Conservation (phyloP, 2,329 filamentous ascomycete genomes). For the Fusarium veterinarium region DNA sequence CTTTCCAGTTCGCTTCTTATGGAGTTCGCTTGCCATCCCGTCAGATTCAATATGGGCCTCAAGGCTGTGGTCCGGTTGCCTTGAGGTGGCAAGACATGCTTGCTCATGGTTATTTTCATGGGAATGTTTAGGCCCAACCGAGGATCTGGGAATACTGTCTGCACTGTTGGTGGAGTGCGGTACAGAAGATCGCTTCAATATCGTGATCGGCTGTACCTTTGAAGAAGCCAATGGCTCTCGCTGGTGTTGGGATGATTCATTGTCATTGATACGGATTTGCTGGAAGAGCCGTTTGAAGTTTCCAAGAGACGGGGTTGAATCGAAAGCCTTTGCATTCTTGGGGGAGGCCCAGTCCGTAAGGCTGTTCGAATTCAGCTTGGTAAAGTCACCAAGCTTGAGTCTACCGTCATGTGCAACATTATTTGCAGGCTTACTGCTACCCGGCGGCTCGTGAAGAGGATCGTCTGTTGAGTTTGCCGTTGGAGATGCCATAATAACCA, state of each 20-base stretch:
- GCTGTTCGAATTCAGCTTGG: slow-evolving; percentile 8
- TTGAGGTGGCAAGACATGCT: slow-evolving; percentile 91
- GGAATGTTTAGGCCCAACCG: slow-evolving; percentile 65
- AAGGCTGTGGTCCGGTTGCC: slow-evolving; percentile 84
- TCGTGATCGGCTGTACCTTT: slow-evolving; percentile 15
- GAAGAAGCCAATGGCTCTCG: not conserved
- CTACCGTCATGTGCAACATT: not conserved
- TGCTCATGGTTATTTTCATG: slow-evolving; percentile 87
- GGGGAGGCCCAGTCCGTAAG: slow-evolving; percentile 17
- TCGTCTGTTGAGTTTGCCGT: slow-evolving; percentile 22
- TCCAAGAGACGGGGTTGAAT: slow-evolving; percentile 19
- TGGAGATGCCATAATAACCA: slow-evolving; percentile 28
- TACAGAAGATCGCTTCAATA: slow-evolving; percentile 11
- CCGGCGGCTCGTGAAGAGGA: slow-evolving; percentile 30
- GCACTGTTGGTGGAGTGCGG: not conserved
- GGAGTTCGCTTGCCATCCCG: slow-evolving; percentile 87
- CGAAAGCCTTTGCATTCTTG: not conserved
- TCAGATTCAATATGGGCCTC: slow-evolving; percentile 93
- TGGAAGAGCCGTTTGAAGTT: slow-evolving; percentile 35
- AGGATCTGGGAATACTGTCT: not conserved
- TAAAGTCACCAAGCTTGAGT: slow-evolving; percentile 34
- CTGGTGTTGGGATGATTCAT: not conserved
- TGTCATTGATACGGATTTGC: slow-evolving; percentile 15
- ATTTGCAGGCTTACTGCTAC: slow-evolving; percentile 1
- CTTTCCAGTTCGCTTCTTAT: slow-evolving; percentile 87